These are phyloP conservation scores for Neofusicoccum laricinum DNA, from an alignment of 2,329 filamentous ascomycete genomes.

Conservation along the genomic window DNA sequence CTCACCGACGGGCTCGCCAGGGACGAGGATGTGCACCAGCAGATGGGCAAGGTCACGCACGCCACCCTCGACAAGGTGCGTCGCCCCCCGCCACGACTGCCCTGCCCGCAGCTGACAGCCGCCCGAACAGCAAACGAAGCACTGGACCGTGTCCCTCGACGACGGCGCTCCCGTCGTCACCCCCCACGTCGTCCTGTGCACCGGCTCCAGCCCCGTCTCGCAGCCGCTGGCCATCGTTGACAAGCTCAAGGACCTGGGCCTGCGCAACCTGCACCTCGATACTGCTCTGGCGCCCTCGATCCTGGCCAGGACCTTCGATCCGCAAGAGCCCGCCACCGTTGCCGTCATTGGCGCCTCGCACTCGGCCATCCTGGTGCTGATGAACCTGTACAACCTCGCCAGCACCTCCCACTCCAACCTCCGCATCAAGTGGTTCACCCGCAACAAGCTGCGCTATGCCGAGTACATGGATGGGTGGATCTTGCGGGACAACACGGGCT, in stretches of 20 bases:
- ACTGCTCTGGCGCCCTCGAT: slow-evolving; percentile 53
- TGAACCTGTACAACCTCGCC: slow-evolving; percentile 58
- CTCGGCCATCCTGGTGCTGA: slow-evolving; percentile 60
- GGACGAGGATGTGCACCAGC: slow-evolving; percentile 39
- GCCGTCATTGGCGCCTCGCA: slow-evolving; percentile 62
- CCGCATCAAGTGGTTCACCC: slow-evolving; percentile 59
- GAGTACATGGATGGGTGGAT: slow-evolving; percentile 63
- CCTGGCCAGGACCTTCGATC: slow-evolving; percentile 42
- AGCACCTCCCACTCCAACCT: slow-evolving; percentile 51
- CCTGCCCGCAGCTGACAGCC: not conserved
- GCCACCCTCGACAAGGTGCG: slow-evolving; percentile 36
- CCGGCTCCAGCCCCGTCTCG: slow-evolving; percentile 53
- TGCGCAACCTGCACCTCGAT: slow-evolving; percentile 53
- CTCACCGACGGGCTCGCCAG: slow-evolving; percentile 47
- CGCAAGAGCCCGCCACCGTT: slow-evolving; percentile 42
- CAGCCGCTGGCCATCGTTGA: slow-evolving; percentile 40
- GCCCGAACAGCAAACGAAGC: slow-evolving; percentile 22
- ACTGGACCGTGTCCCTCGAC: slow-evolving; percentile 38
- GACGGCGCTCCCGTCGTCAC: slow-evolving; percentile 34
- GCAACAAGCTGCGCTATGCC: slow-evolving; percentile 60
- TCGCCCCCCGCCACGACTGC: slow-evolving; percentile 5
- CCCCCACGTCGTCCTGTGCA: slow-evolving; percentile 56
- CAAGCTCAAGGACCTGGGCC: slow-evolving; percentile 27
- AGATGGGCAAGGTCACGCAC: slow-evolving; percentile 37
- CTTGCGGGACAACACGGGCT: slow-evolving; percentile 61